These are phyloP conservation scores for Phanerodontia chrysosporium DNA, from an alignment of 768 basidiomycete genomes.

Conservation along the genomic window DNA sequence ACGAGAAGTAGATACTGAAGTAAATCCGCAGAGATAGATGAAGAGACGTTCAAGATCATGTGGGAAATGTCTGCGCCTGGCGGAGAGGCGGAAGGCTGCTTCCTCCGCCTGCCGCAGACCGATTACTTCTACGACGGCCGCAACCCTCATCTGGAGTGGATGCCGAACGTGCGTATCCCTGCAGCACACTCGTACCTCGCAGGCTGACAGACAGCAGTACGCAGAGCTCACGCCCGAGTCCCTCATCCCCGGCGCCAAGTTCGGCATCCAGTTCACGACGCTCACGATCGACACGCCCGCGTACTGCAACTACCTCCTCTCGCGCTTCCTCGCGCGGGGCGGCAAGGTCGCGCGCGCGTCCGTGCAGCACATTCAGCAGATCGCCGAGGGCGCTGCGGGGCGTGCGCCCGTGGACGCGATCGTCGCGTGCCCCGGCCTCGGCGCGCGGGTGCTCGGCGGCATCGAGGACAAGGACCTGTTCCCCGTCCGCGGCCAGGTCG, in stretches of 20 bases:
- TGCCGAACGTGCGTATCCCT: constrained; percentile 27
- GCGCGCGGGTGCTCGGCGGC: constrained; percentile 47
- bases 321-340: constrained; percentile 55
- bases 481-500: constrained; percentile 44
- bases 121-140: constrained; percentile 48
- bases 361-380: constrained; percentile 66
- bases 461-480: constrained; percentile 46
- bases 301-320: constrained; percentile 62
- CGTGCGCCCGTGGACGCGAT: constrained; percentile 48
- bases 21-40: constrained; percentile 50
- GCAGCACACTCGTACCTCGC: background rate
- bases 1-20: too few relatives aligned
- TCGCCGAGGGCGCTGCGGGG: constrained; percentile 64
- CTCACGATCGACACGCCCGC: constrained; percentile 61
- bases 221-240: constrained; percentile 37
- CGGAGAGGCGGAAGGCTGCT: constrained; percentile 51
- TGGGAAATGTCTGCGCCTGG: constrained; percentile 67
- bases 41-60: constrained; percentile 71
- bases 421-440: constrained; percentile 68
- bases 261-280: constrained; percentile 60
- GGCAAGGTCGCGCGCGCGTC: constrained; percentile 55
- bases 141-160: constrained; percentile 28
- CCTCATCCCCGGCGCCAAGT: constrained; percentile 37
- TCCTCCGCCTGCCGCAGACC: constrained; percentile 59
- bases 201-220: constrained; percentile 23